Base-by-base conservation (phyloP, 495 filamentous ascomycete genomes). In the Penicillium cinerascens region DNA sequence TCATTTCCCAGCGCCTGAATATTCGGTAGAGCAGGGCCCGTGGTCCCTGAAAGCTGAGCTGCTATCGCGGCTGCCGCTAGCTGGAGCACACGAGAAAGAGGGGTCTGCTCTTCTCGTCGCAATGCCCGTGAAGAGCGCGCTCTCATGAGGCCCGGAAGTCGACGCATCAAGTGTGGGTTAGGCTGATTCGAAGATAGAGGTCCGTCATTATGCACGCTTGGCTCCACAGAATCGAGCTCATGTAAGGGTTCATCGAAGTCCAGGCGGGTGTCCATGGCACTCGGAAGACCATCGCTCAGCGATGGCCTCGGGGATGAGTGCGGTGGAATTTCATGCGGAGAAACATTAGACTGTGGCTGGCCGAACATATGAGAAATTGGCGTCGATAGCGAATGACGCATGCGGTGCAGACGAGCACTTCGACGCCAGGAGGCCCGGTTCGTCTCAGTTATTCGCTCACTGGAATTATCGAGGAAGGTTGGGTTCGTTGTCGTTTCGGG, bases 1-100 rank as follows among this genome's bases (percentile, higher is more conserved):
- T 82, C 79, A 39, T 79, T 77, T 6, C 79, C 81, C n/a, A 84
- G 59, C 43, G 82, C 70, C 51, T 82, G 79, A 13, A 82, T 78
- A 46, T 83, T 78, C 47, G 78, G 78, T 43, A 82, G 61, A 2
- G 74, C 72, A 47, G 81, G 78, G n/a, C 78, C 77, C 25, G 74
- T 70, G 27, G 67, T 72, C 13, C 81, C 81, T 26, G 82, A 82
- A 47, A 84, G 73, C 47, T 83, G 82, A 36, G 81, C 79, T 41
- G 81, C 81, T 45, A 83, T 82, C 7, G 78, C 78, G 18, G 80
- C 73, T n/a, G 81, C 81, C 22, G 81, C 80, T 41, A 83, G 71
- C 26, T 81, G 82, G 23, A 84, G 66, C 16, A 84, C 75, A 25
- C 78, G 75, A 27, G 81, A 81, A 16, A 83, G 59, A 46, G 81